Evolutionary conservation across 345 rosid genomes (phyloP), one percentile per base, ranked within the genome.

Genomic region (Citrus cavaleriei): DNA sequence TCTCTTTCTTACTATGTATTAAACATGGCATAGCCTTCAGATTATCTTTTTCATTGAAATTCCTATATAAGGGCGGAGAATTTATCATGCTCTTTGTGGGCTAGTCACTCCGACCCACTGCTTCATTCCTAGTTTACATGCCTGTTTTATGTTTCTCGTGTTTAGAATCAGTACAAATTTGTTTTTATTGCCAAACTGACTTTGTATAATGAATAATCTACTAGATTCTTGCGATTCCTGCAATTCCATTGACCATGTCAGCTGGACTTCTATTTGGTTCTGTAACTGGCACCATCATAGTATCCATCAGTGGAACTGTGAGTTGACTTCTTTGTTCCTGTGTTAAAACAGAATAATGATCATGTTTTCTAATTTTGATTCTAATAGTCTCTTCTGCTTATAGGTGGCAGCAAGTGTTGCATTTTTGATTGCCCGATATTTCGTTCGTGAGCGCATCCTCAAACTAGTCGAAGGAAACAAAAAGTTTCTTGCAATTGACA

Each of bases 241-340:
- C 99, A 58, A 88, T 95, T 69, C 99, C 98, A 16, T 89, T 95
- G 85, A 96, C 99, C 19, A 92, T 96, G 97, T 92, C 98, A 22
- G 98, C 99, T 71, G 99, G 99, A 85, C 97, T 96, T 87, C 97
- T 96, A 85, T 94, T 96, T 10, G 99, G 99, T 72, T 87, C 97
- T 34, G 25, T 90, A 6, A 76, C 89, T 78, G 99, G 99, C 83
- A 94, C 99, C 70, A 87, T 96, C 82, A 89, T 96, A 42, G 99
- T 96, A 75, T 96, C 99, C n/a, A 89, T 96, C 72, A 94, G 99
- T 83, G 99, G 99, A 86, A 94, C 97, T 24, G 99, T 96, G 79
- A 88, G 97, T 82, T 70, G 28, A 22, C 51, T 70, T 49, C 16
- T 63, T 85, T 16, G 34, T 18, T 7, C 18, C 19, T 54, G 4